Base-by-base conservation (phyloP, 257 asterid genomes). In the Fraxinus quadrangulata region DNA sequence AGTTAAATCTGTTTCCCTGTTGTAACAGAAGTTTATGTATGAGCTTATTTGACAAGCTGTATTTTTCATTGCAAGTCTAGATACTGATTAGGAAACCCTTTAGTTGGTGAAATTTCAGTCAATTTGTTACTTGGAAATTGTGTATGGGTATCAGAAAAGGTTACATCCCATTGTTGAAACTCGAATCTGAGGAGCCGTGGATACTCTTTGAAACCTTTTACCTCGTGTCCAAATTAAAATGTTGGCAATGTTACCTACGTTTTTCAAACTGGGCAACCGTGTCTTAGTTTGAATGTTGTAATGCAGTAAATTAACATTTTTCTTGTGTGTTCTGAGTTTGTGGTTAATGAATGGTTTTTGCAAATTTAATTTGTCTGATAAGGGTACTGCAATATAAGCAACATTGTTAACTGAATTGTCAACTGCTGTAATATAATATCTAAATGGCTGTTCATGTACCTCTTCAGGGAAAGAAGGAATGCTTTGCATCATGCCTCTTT, bases 401-500 rank as follows among this genome's bases (percentile, higher is more conserved):
- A 21, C 6, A 45, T 17, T 39, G 47, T 10, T 40, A 2, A 42
- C 49, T 42, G 16, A 42, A 42, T 42, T 42, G 5, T 78, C 56
- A 49, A 74, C 71, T 26, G 31, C 30, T 40, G 68, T 21, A 66
- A 56, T 34, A 24, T 5, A 66, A 16, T 30, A 26, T 39, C 45
- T 28, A 59, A 39, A 73, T 75, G 65, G 6, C 75, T 75, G 37
- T 73, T 65, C 77, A n/a, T 49, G 34, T 77, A 51, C 65, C 82
- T 71, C 42, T 87, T 83, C 87, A 94, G 97, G 97, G 98, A 16
- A 94, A 94, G 89, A 94, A 92, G 91, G 98, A 94, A 78, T 94
- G 98, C 87, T 92, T 92, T 26, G 96, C 98, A 0, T 92, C 98
- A 9, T 94, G 98, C 92, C 88, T 94, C 75, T 94, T 92, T 79